phyloP scores from a whole-genome alignment of 78 protist species.

The Dictyostelium purpureum region DNA sequence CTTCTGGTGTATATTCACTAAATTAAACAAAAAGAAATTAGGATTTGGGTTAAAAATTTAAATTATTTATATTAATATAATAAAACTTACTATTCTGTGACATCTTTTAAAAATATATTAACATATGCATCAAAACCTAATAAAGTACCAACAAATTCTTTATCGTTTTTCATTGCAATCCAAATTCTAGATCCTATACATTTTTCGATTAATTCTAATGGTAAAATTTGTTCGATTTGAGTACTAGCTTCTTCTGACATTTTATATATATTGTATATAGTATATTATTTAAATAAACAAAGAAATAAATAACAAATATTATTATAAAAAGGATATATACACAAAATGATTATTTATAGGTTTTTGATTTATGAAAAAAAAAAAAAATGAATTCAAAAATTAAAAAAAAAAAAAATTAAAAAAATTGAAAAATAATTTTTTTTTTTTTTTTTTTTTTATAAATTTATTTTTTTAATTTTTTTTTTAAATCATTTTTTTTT shows the following conservation, averaged over 20 bases:
- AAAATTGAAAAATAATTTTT: not conserved
- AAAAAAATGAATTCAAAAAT: not conserved
- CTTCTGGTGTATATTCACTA: slow-evolving; percentile 93
- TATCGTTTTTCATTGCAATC: slow-evolving; percentile 87
- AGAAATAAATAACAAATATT: not conserved
- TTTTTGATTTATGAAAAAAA: not conserved
- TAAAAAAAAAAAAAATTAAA: not conserved
- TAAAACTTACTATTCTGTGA: slow-evolving; percentile 79
- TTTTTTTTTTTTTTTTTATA: not conserved
- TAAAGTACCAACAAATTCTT: slow-evolving; percentile 89
- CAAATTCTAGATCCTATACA: slow-evolving; percentile 88
- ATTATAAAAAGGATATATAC: not conserved
- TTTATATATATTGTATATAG: not conserved
- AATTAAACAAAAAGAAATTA: not conserved
- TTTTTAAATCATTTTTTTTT: not conserved
- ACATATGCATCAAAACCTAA: slow-evolving; percentile 92
- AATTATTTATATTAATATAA: not conserved
- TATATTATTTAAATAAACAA: not conserved
- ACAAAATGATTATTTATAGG: not conserved
- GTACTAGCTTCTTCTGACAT: not conserved
- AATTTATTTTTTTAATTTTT: not conserved
- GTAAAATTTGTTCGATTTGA: slow-evolving; percentile 31
- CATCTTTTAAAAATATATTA: slow-evolving; percentile 90
- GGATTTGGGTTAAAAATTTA: not conserved
- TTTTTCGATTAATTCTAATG: slow-evolving; percentile 88